These are phyloP conservation scores for Solanum chmielewskii DNA, from an alignment of 257 asterid genomes.

Conservation along the genomic window DNA sequence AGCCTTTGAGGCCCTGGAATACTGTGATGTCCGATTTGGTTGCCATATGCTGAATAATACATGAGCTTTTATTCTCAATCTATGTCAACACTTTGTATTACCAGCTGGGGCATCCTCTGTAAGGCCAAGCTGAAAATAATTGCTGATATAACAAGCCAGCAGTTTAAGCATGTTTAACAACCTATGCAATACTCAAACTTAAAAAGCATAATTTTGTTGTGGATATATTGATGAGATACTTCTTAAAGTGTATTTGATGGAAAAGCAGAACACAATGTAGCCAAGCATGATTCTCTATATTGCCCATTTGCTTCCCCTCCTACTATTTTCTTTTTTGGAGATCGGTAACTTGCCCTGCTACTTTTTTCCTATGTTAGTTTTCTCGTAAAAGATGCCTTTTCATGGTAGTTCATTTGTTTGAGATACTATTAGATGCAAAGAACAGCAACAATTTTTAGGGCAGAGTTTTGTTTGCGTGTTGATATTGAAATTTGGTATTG, in stretches of 20 bases:
- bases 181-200: not conserved
- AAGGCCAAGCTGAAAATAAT: not conserved
- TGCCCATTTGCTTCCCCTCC: not conserved
- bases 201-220: not conserved
- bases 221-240: not conserved
- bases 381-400: not conserved
- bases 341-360: not conserved
- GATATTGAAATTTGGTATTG: not conserved
- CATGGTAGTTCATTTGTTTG: not conserved
- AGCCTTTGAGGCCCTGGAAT: not conserved
- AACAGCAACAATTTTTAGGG: not conserved
- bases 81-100: not conserved
- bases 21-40: not conserved
- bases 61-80: not conserved
- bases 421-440: not conserved
- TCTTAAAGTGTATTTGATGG: not conserved
- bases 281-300: not conserved
- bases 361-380: not conserved
- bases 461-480: not conserved
- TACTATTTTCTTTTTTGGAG: not conserved
- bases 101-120: not conserved
- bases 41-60: not conserved
- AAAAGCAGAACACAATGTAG: not conserved
- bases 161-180: not conserved
- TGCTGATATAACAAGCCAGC: not conserved